Percentiles rank a stretch among this genome's conserved stretches.
These are phyloP conservation scores for Geotrichum aggregatum DNA, from an alignment of 1,139 yeast genomes.

Conservation along the genomic window DNA sequence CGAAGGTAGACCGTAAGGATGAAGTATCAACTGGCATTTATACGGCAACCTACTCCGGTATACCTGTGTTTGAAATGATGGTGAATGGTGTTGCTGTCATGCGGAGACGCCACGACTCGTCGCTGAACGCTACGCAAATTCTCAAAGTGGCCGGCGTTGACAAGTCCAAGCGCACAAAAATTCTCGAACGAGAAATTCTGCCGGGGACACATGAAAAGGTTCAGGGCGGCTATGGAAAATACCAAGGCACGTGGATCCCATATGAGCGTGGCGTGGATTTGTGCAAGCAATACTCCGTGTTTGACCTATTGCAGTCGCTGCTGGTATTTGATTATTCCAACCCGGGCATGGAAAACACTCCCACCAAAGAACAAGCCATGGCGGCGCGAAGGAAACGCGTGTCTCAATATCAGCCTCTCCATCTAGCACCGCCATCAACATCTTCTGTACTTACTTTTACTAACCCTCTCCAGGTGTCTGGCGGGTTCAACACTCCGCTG, in stretches of 20 bases:
- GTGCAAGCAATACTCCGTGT: conserved; percentile 61
- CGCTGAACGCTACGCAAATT: conserved; percentile 89
- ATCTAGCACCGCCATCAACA: conserved; percentile 18
- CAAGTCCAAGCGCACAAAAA: conserved; percentile 77
- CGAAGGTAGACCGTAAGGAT: conserved; percentile 12
- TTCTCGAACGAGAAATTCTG: conserved; percentile 83
- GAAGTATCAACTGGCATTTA: conserved; percentile 17
- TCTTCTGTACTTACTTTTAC: conserved; percentile 19
- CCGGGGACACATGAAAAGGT: conserved; percentile 84
- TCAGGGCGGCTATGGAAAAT: conserved; percentile 92
- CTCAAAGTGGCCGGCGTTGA: conserved; percentile 83
- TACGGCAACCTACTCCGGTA: conserved; percentile 35
- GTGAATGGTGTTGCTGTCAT: conserved; percentile 73
- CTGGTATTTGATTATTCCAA: conserved; percentile 54
- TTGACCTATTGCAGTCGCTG: conserved; percentile 59
- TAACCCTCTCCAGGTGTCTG: conserved; percentile 18
- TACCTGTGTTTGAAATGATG: conserved; percentile 82
- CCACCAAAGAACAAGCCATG: conserved; percentile 52
- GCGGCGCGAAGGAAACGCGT: conserved; percentile 40
- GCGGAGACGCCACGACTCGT: conserved; percentile 75
- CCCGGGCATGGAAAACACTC: conserved; percentile 54
- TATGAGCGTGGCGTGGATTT: conserved; percentile 52
- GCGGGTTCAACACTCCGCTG: conserved; percentile 18
- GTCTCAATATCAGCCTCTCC: conserved; percentile 23
- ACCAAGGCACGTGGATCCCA: conserved; percentile 95